Percentiles rank a stretch among this genome's conserved stretches.
Evolutionary conservation across 805 yeast species (phyloP).

Genomic region (Wickerhamiella slavikovae): DNA sequence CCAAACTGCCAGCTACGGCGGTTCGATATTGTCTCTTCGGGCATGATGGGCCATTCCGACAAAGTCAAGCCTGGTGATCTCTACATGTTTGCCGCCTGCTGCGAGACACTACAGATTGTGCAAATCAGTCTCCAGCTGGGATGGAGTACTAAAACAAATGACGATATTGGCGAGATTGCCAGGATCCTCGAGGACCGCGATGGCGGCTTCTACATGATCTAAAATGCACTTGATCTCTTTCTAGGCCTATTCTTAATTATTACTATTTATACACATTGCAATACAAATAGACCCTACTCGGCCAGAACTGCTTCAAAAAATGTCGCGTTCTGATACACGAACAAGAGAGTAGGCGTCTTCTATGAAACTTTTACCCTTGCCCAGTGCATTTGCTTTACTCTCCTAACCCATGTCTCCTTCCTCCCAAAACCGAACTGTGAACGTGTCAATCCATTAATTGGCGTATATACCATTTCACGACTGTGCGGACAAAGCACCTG

Average conservation of each 20-base stretch:
- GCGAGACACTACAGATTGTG: conserved; percentile 45
- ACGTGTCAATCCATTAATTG: no score
- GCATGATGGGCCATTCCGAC: conserved; percentile 58
- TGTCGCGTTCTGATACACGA: no score
- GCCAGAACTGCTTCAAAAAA: no score
- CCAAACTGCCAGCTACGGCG: conserved; percentile 31
- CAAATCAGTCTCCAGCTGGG: conserved; percentile 61
- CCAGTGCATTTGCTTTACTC: no score
- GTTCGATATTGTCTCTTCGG: conserved; percentile 62
- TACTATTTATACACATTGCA: neutral
- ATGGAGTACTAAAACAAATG: conserved; percentile 38
- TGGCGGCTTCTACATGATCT: conserved; percentile 27
- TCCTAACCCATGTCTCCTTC: no score
- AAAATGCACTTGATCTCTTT: neutral
- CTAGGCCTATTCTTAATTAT: neutral
- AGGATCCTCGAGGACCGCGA: conserved; percentile 51
- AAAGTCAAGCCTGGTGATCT: conserved; percentile 78
- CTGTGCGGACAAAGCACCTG: no score
- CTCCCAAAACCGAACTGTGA: no score
- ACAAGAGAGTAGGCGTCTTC: no score
- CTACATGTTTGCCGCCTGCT: conserved; percentile 64
- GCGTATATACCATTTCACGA: no score
- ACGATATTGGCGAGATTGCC: conserved; percentile 41
- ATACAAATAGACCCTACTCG: no score
- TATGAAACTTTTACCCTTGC: no score